Conservation (phyloP, 192 early-diverging fungal genomes). For the Backusella circina region DNA sequence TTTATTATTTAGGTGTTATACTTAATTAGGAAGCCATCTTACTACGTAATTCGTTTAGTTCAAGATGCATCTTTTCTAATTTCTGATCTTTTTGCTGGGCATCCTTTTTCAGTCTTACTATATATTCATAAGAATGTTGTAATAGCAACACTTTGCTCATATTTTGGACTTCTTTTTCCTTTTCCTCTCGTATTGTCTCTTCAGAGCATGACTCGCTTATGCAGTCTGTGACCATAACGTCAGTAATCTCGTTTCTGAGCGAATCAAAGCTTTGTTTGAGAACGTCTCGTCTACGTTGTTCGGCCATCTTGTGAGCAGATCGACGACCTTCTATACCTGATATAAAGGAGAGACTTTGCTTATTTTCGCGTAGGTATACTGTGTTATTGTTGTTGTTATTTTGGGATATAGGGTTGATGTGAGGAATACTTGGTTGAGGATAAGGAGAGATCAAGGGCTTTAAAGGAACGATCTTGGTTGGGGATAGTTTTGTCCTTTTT, state of each 20-base stretch:
- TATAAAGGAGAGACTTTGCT: neutral
- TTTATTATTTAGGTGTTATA: neutral
- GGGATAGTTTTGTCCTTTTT: neutral
- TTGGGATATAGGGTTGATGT: neutral
- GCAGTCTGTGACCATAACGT: conserved; percentile 43
- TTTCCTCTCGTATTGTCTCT: conserved; percentile 9
- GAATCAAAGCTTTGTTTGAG: conserved; percentile 89
- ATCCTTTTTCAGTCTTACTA: conserved; percentile 45
- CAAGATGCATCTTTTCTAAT: conserved; percentile 28
- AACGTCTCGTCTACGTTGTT: conserved; percentile 93
- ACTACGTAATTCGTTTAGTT: conserved; percentile 20
- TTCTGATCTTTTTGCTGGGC: conserved; percentile 34
- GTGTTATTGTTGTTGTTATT: neutral
- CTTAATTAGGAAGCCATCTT: conserved; percentile 19
- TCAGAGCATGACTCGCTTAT: neutral
- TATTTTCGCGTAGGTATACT: neutral
- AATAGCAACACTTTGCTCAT: conserved; percentile 85
- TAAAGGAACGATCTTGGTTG: neutral
- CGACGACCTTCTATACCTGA: conserved; percentile 65
- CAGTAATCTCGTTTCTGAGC: conserved; percentile 64
- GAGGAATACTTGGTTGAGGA: neutral
- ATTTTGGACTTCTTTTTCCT: conserved; percentile 57
- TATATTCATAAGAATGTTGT: conserved; percentile 61
- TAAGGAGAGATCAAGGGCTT: neutral
- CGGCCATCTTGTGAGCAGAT: conserved; percentile 88